Percentiles rank a stretch among this genome's conserved stretches.
Conservation (phyloP, 129 eudicot species). For the Tagetes erecta region DNA sequence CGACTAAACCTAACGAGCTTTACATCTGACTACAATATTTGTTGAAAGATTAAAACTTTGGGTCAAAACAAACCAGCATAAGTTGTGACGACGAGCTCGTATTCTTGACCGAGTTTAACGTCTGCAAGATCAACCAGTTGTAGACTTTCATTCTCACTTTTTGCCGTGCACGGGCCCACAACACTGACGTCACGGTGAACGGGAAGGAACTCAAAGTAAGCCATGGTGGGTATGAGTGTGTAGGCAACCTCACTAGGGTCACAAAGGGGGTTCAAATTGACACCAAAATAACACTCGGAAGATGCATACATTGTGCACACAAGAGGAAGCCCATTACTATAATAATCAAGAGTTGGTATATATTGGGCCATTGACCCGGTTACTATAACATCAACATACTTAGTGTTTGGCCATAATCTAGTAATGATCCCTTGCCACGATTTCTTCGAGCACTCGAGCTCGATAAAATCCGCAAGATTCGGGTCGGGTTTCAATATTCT, state of each 20-base stretch:
- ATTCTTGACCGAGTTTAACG: constrained; percentile 70
- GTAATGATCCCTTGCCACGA: constrained; percentile 72
- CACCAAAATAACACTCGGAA: constrained; percentile 80
- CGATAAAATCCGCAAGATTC: constrained; percentile 59
- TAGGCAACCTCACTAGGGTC: constrained; percentile 70
- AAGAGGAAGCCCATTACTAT: constrained; percentile 62
- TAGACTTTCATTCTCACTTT: constrained; percentile 32
- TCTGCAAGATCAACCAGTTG: constrained; percentile 59
- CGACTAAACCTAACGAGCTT: too few species aligned
- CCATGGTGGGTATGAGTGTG: constrained; percentile 81
- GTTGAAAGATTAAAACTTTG: neutral
- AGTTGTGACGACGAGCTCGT: constrained; percentile 78
- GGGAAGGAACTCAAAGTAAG: constrained; percentile 81
- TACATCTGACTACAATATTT: neutral
- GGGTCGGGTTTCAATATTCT: constrained; percentile 55
- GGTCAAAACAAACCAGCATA: constrained; percentile 50
- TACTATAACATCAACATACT: constrained; percentile 69
- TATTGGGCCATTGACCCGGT: constrained; percentile 90
- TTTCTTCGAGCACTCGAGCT: constrained; percentile 46
- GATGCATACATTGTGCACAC: constrained; percentile 81
- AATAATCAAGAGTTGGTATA: constrained; percentile 69
- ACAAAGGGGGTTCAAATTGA: constrained; percentile 70
- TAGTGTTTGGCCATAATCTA: constrained; percentile 77
- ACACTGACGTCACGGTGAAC: constrained; percentile 34
- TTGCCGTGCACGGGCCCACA: constrained; percentile 11